A percentile compares a stretch with the other conserved stretches of the same genome.
Conservation (phyloP, 2,329 filamentous ascomycete species). For the Sporothrix pallida region DNA sequence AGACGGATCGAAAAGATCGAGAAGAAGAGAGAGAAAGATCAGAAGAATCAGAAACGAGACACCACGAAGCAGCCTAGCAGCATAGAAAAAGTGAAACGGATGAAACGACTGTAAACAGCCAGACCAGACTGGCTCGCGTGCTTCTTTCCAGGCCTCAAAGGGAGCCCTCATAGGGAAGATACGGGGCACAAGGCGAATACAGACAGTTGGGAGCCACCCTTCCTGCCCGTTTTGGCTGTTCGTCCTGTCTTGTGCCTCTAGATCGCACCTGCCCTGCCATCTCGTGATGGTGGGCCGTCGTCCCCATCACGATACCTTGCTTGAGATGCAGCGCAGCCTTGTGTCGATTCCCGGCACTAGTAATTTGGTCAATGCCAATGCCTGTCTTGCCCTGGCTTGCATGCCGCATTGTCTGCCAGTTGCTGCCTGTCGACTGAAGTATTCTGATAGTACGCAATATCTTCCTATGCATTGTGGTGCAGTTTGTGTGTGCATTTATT, state of each 20-base stretch:
- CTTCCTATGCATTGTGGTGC: neutral
- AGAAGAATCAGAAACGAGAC: neutral
- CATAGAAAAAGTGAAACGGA: neutral
- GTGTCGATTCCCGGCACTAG: neutral
- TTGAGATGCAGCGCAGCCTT: conserved; percentile 4
- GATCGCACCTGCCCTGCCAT: conserved; percentile 19
- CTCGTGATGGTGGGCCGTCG: conserved; percentile 3
- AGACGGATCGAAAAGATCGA: neutral
- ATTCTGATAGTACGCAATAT: neutral
- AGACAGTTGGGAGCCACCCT: too few species aligned
- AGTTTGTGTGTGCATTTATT: neutral
- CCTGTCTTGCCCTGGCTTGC: neutral
- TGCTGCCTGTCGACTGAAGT: neutral
- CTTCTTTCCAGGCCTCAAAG: neutral
- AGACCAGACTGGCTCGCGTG: conserved; percentile 5
- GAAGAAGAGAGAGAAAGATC: neutral
- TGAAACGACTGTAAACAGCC: conserved; percentile 18
- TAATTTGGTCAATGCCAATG: neutral
- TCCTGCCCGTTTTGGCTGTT: neutral
- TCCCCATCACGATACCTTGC: neutral
- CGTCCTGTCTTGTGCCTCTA: neutral
- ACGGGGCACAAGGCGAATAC: too few species aligned
- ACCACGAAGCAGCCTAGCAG: neutral
- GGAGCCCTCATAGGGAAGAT: neutral
- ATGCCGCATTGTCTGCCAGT: neutral